Conservation (phyloP, 257 asterid species). For the Solanum bukasovii region DNA sequence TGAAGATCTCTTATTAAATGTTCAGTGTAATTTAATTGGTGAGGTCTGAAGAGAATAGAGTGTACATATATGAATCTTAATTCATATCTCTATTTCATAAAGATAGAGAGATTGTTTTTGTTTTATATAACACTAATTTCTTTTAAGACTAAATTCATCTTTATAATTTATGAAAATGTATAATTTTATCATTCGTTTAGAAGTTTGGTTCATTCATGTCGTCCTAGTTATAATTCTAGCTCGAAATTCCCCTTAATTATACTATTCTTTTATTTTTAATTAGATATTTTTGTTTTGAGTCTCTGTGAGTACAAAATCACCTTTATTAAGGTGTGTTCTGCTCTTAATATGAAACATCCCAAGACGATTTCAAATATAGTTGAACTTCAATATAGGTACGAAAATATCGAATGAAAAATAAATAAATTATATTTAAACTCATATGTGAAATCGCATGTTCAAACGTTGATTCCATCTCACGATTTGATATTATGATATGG, state of each 20-base stretch:
- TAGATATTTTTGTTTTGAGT: background rate
- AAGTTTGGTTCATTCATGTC: background rate
- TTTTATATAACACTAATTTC: background rate
- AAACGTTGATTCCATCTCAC: too few relatives aligned
- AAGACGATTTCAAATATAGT: background rate
- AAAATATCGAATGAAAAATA: too few relatives aligned
- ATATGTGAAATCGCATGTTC: too few relatives aligned
- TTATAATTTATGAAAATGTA: background rate
- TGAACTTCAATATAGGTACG: too few relatives aligned
- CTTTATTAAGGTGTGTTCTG: background rate
- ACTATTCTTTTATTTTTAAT: background rate
- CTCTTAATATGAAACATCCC: rapidly evolving
- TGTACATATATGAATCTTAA: too few relatives aligned
- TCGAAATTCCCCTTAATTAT: background rate
- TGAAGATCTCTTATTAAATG: background rate
- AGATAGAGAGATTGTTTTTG: too few relatives aligned
- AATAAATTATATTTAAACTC: too few relatives aligned
- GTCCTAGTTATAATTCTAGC: too few relatives aligned
- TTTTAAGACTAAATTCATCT: background rate
- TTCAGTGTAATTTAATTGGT: too few relatives aligned
- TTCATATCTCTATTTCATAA: background rate
- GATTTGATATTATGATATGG: too few relatives aligned
- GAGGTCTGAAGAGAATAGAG: background rate
- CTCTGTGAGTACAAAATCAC: background rate
- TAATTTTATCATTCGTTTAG: too few relatives aligned